Base-by-base conservation (phyloP, 176 grass and related monocot species). In the Microstegium vimineum region DNA sequence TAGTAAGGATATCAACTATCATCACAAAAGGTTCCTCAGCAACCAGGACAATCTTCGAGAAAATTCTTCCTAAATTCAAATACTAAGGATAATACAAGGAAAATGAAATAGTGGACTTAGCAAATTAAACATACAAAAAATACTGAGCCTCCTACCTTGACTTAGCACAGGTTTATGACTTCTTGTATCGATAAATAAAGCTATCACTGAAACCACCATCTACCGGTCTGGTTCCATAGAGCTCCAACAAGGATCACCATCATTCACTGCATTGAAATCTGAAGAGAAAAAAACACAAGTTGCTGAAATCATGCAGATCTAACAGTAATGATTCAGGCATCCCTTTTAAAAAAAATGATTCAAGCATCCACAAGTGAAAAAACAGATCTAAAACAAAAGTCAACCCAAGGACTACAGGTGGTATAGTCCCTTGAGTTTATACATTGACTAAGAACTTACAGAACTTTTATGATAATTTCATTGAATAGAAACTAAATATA, bases 51-150 rank as follows among this genome's bases (percentile, higher is more conserved):
- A 37, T 32, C 20, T 62, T 40, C 0, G 6, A 15, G 9, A 66
- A 36, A 78, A 26, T 3, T 43, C 65, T 63, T 78, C 12, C 22
- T 46, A 46, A 43, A 73, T 79, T 59, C 16, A 67, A 15, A 18
- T 26, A 37, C 35, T n/a, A 41, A 32, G 26, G 14, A 51, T 23
- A 77, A 66, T 66, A 30, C 66, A 79, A 71, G 2, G 37, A 74
- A 57, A 78, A 78, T 72, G 64, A 69, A 62, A 52, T 10, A 72
- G 42, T 70, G 17, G 5, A 76, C 30, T 64, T 76, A 70, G 37
- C 26, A 47, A 22, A 67, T 75, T n/a, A 27, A n/a, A 25, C 11
- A 33, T 54, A 40, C 9, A 31, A 52, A 75, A 37, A 37, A 69
- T 5, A 13, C 0, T 45, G 15, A 75, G 1, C 52, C 36, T 37